These are phyloP conservation scores for Exophiala aquamarina DNA, from an alignment of 2,329 filamentous ascomycete genomes.

Conservation along the genomic window DNA sequence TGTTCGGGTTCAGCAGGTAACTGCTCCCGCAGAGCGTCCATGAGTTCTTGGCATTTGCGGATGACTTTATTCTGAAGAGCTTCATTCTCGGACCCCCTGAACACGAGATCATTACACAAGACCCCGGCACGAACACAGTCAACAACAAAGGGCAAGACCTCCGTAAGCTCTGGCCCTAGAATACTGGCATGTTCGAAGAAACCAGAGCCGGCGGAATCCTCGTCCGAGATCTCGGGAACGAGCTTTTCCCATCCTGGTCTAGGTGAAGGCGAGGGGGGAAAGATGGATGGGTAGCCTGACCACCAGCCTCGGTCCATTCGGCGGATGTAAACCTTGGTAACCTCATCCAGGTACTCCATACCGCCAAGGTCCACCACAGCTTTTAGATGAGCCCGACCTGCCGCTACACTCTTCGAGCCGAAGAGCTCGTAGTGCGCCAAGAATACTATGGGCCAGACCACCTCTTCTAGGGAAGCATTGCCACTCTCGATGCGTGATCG, in stretches of 20 bases:
- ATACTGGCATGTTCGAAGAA: background rate
- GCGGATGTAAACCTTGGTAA: slow-evolving; percentile 5
- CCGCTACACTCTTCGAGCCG: background rate
- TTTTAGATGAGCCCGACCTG: slow-evolving; percentile 6
- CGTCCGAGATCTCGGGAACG: background rate
- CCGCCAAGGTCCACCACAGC: slow-evolving; percentile 4
- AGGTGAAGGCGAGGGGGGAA: background rate
- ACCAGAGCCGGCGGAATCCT: background rate
- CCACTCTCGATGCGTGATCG: slow-evolving; percentile 5
- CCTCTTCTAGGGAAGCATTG: slow-evolving; percentile 2
- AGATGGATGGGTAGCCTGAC: slow-evolving; percentile 4
- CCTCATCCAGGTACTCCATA: slow-evolving; percentile 9
- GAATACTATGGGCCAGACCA: slow-evolving; percentile 6
- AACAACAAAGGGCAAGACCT: background rate
- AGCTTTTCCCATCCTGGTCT: background rate
- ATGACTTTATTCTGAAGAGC: slow-evolving; percentile 5
- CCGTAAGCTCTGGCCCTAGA: background rate
- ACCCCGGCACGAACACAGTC: slow-evolving; percentile 5
- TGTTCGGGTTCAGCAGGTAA: background rate
- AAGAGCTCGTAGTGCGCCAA: slow-evolving; percentile 6
- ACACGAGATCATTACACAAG: background rate
- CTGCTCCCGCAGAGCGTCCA: slow-evolving; percentile 2
- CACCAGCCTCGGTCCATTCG: slow-evolving; percentile 5
- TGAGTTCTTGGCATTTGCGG: slow-evolving; percentile 2
- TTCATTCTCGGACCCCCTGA: background rate